A percentile compares a stretch with the other conserved stretches of the same genome.
These are phyloP conservation scores for Hypomontagnella monticulosa DNA, from an alignment of 495 filamentous ascomycete genomes.

Conservation along the genomic window DNA sequence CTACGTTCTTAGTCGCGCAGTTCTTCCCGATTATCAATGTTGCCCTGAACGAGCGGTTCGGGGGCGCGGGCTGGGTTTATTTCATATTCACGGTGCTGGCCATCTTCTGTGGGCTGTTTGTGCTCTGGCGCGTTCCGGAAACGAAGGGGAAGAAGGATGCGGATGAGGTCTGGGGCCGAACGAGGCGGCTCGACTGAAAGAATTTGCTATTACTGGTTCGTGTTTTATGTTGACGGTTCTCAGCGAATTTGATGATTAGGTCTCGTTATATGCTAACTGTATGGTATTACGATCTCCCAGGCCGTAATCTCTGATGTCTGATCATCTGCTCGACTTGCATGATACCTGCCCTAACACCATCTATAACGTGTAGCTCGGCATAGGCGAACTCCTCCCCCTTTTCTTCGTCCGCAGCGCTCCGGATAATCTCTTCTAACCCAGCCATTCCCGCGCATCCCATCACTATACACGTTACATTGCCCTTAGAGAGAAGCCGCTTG, in stretches of 20 bases:
- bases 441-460: slow-evolving; percentile 93
- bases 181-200: slow-evolving; percentile 60
- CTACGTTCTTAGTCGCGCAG: slow-evolving; percentile 90
- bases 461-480: slow-evolving; percentile 71
- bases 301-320: slow-evolving; percentile 51
- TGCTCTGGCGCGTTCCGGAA: slow-evolving; percentile 78
- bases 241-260: slow-evolving; percentile 13
- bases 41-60: slow-evolving; percentile 64
- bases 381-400: slow-evolving; percentile 69
- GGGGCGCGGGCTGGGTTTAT: slow-evolving; percentile 82
- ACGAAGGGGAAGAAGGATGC: slow-evolving; percentile 80
- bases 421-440: slow-evolving; percentile 83
- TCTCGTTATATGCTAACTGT: not conserved
- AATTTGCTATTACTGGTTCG: too few species aligned
- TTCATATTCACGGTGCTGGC: slow-evolving; percentile 86
- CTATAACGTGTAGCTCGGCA: slow-evolving; percentile 72
- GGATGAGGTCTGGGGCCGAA: slow-evolving; percentile 89
- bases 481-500: slow-evolving; percentile 65
- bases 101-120: slow-evolving; percentile 69
- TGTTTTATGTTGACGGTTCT: not conserved
- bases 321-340: slow-evolving; percentile 70
- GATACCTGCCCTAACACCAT: slow-evolving; percentile 84
- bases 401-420: slow-evolving; percentile 70
- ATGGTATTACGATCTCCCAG: slow-evolving; percentile 32
- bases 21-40: slow-evolving; percentile 90